Conservation (phyloP, 2,329 filamentous ascomycete species). For the Colletotrichum cuscutae region DNA sequence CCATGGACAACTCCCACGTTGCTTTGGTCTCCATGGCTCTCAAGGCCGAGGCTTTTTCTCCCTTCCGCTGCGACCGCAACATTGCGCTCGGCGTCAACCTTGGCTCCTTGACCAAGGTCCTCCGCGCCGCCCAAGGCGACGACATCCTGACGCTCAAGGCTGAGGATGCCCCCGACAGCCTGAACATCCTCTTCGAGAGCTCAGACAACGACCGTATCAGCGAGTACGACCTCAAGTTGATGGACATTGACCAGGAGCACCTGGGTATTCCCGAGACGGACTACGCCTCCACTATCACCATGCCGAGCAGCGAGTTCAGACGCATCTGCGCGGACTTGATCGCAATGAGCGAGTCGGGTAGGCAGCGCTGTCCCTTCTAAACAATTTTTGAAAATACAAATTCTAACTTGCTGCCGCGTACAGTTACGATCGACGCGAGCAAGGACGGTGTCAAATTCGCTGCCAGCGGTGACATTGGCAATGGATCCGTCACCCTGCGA, state of each 20-base stretch:
- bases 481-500: constrained; percentile 90
- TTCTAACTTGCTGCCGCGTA: constrained; percentile 37
- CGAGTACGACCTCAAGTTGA: constrained; percentile 99
- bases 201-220: constrained; percentile 87
- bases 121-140: constrained; percentile 92
- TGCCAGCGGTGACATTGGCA: constrained; percentile 94
- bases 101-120: constrained; percentile 94
- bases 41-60: constrained; percentile 92
- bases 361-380: constrained; percentile 44
- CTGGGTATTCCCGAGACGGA: constrained; percentile 99
- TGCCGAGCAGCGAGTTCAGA: constrained; percentile 92
- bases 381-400: background rate
- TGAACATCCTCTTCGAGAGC: constrained; percentile 97
- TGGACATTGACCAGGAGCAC: constrained; percentile 99
- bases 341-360: constrained; percentile 95
- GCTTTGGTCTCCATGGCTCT: constrained; percentile 99
- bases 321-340: constrained; percentile 94
- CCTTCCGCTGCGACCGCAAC: constrained; percentile 98
- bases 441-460: constrained; percentile 98
- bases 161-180: constrained; percentile 93
- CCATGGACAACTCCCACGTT: constrained; percentile 99
- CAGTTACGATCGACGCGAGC: constrained; percentile 93
- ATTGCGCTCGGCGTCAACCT: constrained; percentile 98
- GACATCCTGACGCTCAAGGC: constrained; percentile 97
- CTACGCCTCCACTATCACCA: constrained; percentile 88